Percentiles rank a stretch among this genome's conserved stretches.
These are phyloP conservation scores for Chamaenerion angustifolium DNA, from an alignment of 345 rosid species.

Conservation along the genomic window DNA sequence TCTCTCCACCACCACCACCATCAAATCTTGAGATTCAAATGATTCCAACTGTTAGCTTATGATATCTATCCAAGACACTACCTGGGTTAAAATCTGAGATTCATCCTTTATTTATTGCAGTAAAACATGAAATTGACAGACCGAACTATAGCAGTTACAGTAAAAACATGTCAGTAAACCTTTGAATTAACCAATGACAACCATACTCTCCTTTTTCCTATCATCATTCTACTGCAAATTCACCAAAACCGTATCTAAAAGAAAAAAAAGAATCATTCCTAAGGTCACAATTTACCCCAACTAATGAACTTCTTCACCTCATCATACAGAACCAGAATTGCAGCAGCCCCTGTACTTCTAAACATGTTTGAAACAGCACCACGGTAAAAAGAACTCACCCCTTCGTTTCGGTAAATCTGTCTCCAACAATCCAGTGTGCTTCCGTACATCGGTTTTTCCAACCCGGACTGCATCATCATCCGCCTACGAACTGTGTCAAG, in stretches of 20 bases:
- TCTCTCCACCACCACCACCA: too few relatives aligned
- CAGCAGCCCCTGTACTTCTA: conserved; percentile 86
- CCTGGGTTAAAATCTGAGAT: too few relatives aligned
- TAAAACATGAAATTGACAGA: too few relatives aligned
- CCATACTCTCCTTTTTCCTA: too few relatives aligned
- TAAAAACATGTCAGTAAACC: too few relatives aligned
- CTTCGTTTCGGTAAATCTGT: conserved; percentile 58
- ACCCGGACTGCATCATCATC: conserved; percentile 96
- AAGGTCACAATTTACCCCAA: conserved; percentile 45
- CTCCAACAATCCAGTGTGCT: conserved; percentile 75
- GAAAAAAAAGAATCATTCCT: background rate
- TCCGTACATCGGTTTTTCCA: conserved; percentile 55
- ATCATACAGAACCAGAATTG: conserved; percentile 76
- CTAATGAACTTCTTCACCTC: conserved; percentile 79
- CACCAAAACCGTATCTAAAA: background rate
- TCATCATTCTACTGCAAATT: too few relatives aligned
- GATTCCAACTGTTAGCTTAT: too few relatives aligned
- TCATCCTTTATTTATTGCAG: too few relatives aligned
- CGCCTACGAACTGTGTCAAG: conserved; percentile 80
- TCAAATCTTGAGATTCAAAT: too few relatives aligned
- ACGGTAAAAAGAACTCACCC: conserved; percentile 68
- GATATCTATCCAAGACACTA: too few relatives aligned
- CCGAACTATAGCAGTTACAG: too few relatives aligned
- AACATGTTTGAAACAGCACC: conserved; percentile 81
- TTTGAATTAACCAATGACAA: too few relatives aligned